Evolutionary conservation across 768 basidiomycete species (phyloP), one percentile per base, ranked within the genome.

Genomic region (Suillus spraguei): DNA sequence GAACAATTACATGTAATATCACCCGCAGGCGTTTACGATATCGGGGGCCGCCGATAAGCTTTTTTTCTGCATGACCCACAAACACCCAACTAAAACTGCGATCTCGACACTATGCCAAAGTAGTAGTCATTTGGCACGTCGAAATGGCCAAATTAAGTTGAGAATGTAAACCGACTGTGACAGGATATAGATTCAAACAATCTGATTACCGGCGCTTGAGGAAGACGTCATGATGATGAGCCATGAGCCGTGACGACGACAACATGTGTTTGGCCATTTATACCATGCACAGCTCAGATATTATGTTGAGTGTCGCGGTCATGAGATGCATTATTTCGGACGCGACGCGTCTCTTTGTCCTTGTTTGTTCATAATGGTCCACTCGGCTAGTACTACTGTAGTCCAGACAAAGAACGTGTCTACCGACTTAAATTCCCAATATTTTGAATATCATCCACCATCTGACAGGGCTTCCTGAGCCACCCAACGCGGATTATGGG

Each of bases 401-500:
- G 41, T 49, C 63, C 6, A 36, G n/a, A 63, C 67, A 11, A 63
- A 38, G 52, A 60, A 17, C 49, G 44, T 41, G 35, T 59, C 42
- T 66, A 39, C 42, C 59, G 63, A 62, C 52, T 20, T 55, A 56
- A 56, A 17, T 42, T 28, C 35, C 4, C 24, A 8, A 11, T 35
- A 22, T 49, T 33, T 60, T 63, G 53, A 41, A 62, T 10, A 28
- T n/a, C 22, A 41, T n/a, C 1, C 41, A 4, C 56, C 13, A 22
- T 59, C 32, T 33, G 6, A 20, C 35, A 28, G 22, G 6, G 32
- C 42, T 42, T 33, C 60, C 36, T 50, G 39, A 58, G 39, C 39
- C 24, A 41, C 17, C 14, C 22, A 22, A 24, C 24, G 36, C 36
- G 35, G 32, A 52, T 33, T 24, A 97, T 98, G 97, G 97, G 97